Evolutionary conservation across 345 rosid genomes (phyloP).

Genomic region (Eutrema heterophyllum): DNA sequence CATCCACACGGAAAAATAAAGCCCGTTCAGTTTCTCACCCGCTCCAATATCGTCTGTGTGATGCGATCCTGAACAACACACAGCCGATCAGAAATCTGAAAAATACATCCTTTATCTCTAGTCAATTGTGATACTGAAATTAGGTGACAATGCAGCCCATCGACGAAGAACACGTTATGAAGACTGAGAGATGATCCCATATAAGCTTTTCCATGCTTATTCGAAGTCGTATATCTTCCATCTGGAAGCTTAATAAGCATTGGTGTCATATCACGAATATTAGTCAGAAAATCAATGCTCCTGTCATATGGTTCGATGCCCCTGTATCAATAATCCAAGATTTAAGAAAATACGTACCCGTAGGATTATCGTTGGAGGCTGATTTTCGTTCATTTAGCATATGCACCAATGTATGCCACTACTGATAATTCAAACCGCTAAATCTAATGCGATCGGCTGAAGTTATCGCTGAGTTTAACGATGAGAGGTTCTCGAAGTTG

Average conservation of each 20-base stretch:
- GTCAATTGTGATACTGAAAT: background rate
- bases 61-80: background rate
- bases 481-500: accelerated
- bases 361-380: accelerated
- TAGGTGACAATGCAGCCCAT: background rate
- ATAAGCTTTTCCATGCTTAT: background rate
- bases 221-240: background rate
- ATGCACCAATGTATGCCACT: background rate
- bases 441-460: background rate
- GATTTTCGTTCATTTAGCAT: background rate
- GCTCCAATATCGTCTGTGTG: too few species aligned
- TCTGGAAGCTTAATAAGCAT: background rate
- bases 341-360: background rate
- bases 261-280: background rate
- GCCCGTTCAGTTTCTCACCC: too few species aligned
- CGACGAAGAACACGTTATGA: background rate
- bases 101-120: background rate
- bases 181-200: background rate
- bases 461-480: background rate
- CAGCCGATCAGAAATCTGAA: background rate
- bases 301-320: background rate
- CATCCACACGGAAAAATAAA: too few species aligned
- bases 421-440: background rate
- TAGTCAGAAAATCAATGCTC: background rate
- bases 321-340: background rate